phyloP scores from a whole-genome alignment of 768 basidiomycete genomes.

The Phallus indusiatus region DNA sequence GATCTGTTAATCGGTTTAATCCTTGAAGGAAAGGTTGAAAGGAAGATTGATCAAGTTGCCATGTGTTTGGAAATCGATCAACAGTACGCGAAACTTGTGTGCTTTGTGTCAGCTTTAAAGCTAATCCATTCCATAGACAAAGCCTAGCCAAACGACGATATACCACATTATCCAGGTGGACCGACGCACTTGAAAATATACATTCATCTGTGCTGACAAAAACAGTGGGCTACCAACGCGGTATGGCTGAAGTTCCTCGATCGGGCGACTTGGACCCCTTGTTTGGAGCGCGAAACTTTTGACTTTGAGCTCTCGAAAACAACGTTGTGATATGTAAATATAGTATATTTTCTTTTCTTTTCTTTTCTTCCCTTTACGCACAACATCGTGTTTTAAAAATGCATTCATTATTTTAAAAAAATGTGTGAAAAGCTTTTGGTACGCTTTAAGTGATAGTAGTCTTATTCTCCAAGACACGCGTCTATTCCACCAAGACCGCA shows the following conservation, averaged over 20 bases:
- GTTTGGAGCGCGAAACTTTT: too few species aligned
- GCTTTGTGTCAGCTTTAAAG: neutral
- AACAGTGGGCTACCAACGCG: slow-evolving; percentile 31
- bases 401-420: too few species aligned
- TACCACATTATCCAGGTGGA: slow-evolving; percentile 72
- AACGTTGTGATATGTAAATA: too few species aligned
- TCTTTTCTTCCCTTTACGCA: too few species aligned
- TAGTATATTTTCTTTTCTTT: too few species aligned
- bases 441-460: too few species aligned
- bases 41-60: slow-evolving; percentile 92
- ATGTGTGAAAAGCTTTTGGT: too few species aligned
- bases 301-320: too few species aligned
- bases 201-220: slow-evolving; percentile 72
- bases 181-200: slow-evolving; percentile 62
- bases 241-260: neutral
- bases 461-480: too few species aligned
- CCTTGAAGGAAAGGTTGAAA: slow-evolving; percentile 89
- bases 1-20: slow-evolving; percentile 82
- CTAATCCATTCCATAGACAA: slow-evolving; percentile 40
- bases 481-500: too few species aligned
- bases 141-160: slow-evolving; percentile 84
- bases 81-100: slow-evolving; percentile 47
- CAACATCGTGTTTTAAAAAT: too few species aligned
- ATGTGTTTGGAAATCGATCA: slow-evolving; percentile 87
- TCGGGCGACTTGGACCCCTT: too few species aligned